Conservation (phyloP, 2,329 filamentous ascomycete genomes). For the Alternaria sp. region DNA sequence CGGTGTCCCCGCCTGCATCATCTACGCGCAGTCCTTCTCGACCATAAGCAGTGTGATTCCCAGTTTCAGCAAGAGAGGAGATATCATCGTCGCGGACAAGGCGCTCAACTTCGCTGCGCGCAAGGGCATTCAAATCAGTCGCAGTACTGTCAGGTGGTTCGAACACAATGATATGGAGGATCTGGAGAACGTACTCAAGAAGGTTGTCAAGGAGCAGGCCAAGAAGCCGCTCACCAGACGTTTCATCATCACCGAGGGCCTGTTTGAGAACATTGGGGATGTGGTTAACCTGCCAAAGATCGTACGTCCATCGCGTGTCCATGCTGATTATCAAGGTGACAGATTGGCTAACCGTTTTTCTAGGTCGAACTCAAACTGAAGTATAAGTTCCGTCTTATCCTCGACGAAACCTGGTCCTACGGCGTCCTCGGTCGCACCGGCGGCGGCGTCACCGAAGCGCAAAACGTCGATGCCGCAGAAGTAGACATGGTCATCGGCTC, state of each 20-base stretch:
- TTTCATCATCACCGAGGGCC: constrained; percentile 93
- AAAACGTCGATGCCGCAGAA: constrained; percentile 91
- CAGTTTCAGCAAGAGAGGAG: constrained; percentile 93
- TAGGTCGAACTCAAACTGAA: constrained; percentile 90
- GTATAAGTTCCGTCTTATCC: constrained; percentile 97
- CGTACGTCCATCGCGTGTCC: constrained; percentile 57
- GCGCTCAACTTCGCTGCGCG: constrained; percentile 93
- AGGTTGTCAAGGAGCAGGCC: constrained; percentile 85
- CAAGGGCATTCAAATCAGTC: constrained; percentile 90
- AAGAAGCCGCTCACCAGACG: constrained; percentile 87
- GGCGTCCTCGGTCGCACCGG: constrained; percentile 91
- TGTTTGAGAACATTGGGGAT: constrained; percentile 92
- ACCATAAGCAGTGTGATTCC: constrained; percentile 98
- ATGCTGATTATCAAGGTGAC: background rate
- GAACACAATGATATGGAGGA: constrained; percentile 97
- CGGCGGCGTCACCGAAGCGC: constrained; percentile 90
- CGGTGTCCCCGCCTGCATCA: constrained; percentile 86
- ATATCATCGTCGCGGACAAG: constrained; percentile 94
- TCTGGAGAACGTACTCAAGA: constrained; percentile 82
- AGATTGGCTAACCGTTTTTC: constrained; percentile 4
- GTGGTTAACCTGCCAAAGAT: constrained; percentile 84
- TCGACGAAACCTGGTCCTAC: constrained; percentile 98
- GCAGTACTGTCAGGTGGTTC: constrained; percentile 92
- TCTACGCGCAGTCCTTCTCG: constrained; percentile 95
- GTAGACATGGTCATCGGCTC: constrained; percentile 98